phyloP scores from a whole-genome alignment of 73 alveolate genomes.

The Urostyla sp. region DNA sequence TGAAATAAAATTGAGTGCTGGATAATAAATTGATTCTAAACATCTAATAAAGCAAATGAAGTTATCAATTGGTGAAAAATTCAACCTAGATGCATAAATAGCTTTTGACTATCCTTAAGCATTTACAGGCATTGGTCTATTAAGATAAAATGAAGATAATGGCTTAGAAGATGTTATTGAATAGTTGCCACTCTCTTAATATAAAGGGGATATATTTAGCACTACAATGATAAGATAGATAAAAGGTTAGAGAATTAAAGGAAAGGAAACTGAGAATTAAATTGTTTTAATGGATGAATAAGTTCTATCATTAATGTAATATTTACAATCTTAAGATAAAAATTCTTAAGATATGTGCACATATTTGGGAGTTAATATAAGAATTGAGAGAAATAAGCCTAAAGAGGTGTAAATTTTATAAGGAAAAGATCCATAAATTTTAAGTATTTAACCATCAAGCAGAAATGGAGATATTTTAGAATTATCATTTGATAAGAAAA shows the following conservation, averaged over 20 bases:
- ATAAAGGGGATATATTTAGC: not conserved
- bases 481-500: no score
- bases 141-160: not conserved
- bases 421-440: no score
- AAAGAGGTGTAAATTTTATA: not conserved
- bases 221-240: not conserved
- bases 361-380: not conserved
- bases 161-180: not conserved
- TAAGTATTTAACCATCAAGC: no score
- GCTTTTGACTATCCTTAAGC: slow-evolving; percentile 36
- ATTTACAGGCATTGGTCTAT: not conserved
- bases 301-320: not conserved
- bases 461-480: no score
- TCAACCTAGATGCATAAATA: not conserved
- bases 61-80: not conserved
- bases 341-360: not conserved
- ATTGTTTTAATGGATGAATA: not conserved
- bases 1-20: not conserved
- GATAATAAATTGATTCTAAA: not conserved
- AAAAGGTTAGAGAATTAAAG: not conserved
- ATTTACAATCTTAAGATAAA: not conserved
- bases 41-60: not conserved
- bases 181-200: not conserved
- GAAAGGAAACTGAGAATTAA: not conserved
- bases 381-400: not conserved